These are phyloP conservation scores for Xylariaceae sp. DNA, from an alignment of 2,329 filamentous ascomycete genomes.

Conservation along the genomic window DNA sequence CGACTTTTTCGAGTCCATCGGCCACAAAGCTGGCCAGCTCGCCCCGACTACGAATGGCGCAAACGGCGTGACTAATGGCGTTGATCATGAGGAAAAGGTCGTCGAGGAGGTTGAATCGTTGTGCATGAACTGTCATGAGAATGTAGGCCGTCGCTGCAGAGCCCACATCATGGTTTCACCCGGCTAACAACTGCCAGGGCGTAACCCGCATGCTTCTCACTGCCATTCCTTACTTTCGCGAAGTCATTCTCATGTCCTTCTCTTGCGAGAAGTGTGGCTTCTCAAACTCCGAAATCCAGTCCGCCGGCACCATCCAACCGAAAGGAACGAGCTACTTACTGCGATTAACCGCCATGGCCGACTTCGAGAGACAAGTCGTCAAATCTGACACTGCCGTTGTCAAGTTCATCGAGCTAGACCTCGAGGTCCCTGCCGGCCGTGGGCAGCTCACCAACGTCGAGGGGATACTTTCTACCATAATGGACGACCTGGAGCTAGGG, in stretches of 20 bases:
- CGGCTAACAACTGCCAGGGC: slow-evolving; percentile 45
- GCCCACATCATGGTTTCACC: background rate
- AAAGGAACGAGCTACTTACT: slow-evolving; percentile 80
- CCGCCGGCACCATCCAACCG: slow-evolving; percentile 85
- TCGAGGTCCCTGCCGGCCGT: slow-evolving; percentile 86
- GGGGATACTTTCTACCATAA: slow-evolving; percentile 69
- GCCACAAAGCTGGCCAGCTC: slow-evolving; percentile 50
- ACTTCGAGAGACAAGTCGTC: slow-evolving; percentile 81
- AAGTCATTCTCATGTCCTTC: slow-evolving; percentile 97
- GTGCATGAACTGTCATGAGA: slow-evolving; percentile 79
- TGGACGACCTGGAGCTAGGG: slow-evolving; percentile 72
- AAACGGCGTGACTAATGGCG: slow-evolving; percentile 17
- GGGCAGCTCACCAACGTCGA: slow-evolving; percentile 93
- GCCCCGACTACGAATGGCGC: slow-evolving; percentile 30
- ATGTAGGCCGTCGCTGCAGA: slow-evolving; percentile 44
- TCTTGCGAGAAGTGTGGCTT: slow-evolving; percentile 82
- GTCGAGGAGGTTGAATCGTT: slow-evolving; percentile 69
- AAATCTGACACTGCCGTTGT: slow-evolving; percentile 84
- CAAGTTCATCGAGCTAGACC: slow-evolving; percentile 82
- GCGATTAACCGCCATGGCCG: slow-evolving; percentile 61
- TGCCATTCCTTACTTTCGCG: slow-evolving; percentile 91
- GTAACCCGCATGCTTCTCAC: slow-evolving; percentile 81
- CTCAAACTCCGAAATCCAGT: slow-evolving; percentile 89
- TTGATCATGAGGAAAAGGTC: slow-evolving; percentile 42
- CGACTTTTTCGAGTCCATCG: slow-evolving; percentile 57